Conservation (phyloP, 2,329 filamentous ascomycete genomes). For the Colletotrichum endophyticum region DNA sequence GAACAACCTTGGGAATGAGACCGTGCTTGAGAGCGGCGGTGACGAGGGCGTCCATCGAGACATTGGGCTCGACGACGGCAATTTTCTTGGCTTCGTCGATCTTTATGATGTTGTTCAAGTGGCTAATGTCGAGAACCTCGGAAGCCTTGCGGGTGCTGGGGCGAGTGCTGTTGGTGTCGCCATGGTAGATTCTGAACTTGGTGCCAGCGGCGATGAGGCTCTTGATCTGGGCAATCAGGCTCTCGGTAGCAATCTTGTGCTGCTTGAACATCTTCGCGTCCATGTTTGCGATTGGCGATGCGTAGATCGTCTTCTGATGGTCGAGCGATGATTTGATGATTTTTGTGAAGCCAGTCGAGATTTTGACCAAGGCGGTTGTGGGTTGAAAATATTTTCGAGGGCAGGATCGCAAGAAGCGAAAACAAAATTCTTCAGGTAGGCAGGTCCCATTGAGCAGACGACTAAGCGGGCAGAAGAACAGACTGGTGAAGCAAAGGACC, state of each 20-base stretch:
- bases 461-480: neutral
- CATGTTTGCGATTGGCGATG: neutral
- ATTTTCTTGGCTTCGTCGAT: conserved; percentile 58
- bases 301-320: neutral
- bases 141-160: conserved; percentile 46
- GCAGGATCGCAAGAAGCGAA: neutral
- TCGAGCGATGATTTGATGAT: neutral
- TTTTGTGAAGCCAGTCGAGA: neutral
- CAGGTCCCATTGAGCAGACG: neutral
- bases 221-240: conserved; percentile 45
- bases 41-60: conserved; percentile 70
- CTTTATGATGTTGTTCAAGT: conserved; percentile 65
- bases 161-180: conserved; percentile 77
- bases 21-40: conserved; percentile 58
- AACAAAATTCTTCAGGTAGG: neutral
- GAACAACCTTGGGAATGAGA: conserved; percentile 68
- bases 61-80: conserved; percentile 70
- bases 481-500: neutral
- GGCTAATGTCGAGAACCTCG: conserved; percentile 70
- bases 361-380: neutral
- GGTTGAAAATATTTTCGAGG: neutral
- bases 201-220: conserved; percentile 45
- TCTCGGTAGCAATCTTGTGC: conserved; percentile 36
- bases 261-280: neutral
- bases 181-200: conserved; percentile 76